Evolutionary conservation across 805 yeast genomes (phyloP).

Genomic region (Ogataea pini): DNA sequence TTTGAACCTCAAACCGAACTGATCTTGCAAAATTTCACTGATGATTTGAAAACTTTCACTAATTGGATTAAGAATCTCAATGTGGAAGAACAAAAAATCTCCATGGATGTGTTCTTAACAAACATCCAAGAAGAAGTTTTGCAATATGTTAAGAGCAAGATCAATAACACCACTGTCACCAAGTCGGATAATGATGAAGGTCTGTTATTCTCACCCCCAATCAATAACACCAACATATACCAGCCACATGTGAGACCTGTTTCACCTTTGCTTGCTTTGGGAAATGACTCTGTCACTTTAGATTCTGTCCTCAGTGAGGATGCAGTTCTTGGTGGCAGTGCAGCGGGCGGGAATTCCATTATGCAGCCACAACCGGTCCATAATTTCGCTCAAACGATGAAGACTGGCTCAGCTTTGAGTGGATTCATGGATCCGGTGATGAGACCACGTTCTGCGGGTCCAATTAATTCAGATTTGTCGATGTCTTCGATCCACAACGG

Average conservation of each 20-base stretch:
- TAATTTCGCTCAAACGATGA: conserved; percentile 11
- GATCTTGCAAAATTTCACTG: conserved; percentile 37
- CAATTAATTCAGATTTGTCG: conserved; percentile 28
- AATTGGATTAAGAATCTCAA: conserved; percentile 48
- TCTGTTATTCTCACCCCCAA: conserved; percentile 27
- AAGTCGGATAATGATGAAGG: conserved; percentile 16
- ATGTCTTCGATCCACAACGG: conserved; percentile 14
- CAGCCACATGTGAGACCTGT: conserved; percentile 33
- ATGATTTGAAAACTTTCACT: conserved; percentile 47
- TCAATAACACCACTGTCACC: conserved; percentile 33
- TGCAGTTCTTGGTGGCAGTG: conserved; percentile 6
- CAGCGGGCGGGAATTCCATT: conserved; percentile 4
- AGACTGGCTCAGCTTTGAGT: conserved; percentile 10
- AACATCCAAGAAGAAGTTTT: conserved; percentile 47
- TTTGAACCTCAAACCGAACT: conserved; percentile 34
- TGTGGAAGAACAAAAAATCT: conserved; percentile 47
- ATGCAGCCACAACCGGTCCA: conserved; percentile 19
- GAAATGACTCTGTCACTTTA: conserved; percentile 39
- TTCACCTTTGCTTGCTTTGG: conserved; percentile 35
- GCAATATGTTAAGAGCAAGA: conserved; percentile 43
- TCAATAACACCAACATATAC: conserved; percentile 24
- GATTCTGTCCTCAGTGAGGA: conserved; percentile 40
- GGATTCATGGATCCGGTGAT: conserved; percentile 22
- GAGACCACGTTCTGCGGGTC: conserved; percentile 51
- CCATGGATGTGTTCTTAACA: conserved; percentile 49